Evolutionary conservation across 371 early-diverging fungal genomes (phyloP).

Genomic region (Dichotomocladium elegans): DNA sequence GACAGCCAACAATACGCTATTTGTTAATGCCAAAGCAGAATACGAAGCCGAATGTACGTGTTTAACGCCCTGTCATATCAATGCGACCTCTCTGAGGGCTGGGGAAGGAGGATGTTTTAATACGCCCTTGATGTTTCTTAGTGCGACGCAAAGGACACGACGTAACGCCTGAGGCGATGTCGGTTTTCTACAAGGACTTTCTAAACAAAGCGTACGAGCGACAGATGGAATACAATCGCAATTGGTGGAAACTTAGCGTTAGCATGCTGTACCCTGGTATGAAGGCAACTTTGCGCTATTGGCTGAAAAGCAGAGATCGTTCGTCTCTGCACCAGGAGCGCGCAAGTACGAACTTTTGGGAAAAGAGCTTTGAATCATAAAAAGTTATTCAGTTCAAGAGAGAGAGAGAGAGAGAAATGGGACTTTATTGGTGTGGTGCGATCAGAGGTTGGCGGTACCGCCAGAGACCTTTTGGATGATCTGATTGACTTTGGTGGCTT

Average conservation of each 20-base stretch:
- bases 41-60: slow-evolving; percentile 63
- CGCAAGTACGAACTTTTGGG: slow-evolving; percentile 46
- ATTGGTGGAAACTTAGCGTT: slow-evolving; percentile 72
- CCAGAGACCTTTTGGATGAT: slow-evolving; percentile 42
- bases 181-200: slow-evolving; percentile 76
- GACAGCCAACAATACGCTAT: slow-evolving; percentile 69
- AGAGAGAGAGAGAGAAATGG: too few relatives aligned
- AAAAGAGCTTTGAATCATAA: slow-evolving; percentile 49
- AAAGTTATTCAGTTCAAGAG: too few relatives aligned
- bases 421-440: background rate
- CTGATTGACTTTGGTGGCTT: slow-evolving; percentile 59
- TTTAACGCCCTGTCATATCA: too few relatives aligned
- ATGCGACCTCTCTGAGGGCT: too few relatives aligned
- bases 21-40: slow-evolving; percentile 58
- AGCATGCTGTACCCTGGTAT: slow-evolving; percentile 67
- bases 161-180: slow-evolving; percentile 70
- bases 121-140: slow-evolving; percentile 2
- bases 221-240: slow-evolving; percentile 73
- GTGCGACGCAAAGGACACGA: slow-evolving; percentile 34
- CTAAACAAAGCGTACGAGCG: slow-evolving; percentile 65
- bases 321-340: slow-evolving; percentile 8
- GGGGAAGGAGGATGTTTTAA: background rate
- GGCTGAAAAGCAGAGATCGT: slow-evolving; percentile 6
- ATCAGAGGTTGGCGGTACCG: slow-evolving; percentile 21
- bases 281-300: slow-evolving; percentile 49